Base-by-base conservation (phyloP, 345 rosid species). In the Eucalyptus albens region DNA sequence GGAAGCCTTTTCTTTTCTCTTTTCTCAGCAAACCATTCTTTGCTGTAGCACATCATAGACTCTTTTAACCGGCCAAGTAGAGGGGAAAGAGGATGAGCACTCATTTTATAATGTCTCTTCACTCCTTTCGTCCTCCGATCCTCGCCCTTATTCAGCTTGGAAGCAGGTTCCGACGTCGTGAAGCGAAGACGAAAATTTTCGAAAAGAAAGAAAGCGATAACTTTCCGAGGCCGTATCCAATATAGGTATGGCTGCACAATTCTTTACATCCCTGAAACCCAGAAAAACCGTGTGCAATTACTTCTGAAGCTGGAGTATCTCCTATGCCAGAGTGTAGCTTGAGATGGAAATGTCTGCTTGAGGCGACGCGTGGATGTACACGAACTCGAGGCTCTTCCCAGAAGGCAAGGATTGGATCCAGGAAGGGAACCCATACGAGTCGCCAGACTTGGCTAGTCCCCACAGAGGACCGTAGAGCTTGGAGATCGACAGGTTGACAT, bases 41-140 rank as follows among this genome's bases (percentile, higher is more conserved):
- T 91, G 69, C 88, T 87, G 69, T 56, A 26, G 49, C 29, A 40
- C 42, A 31, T 22, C n/a, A 9, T 44, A n/a, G 81, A 33, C 56
- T 16, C 81, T 88, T 81, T 62, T 90, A 37, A 7, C 83, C 47
- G 47, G 83, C 47, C 27, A 77, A 9, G 91, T 87, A 87, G 96
- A 93, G 95, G 95, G 92, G 96, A 96, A 95, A 98, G 99, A 96
- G 99, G 99, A 98, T 97, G 99, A 98, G 98, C 99, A 96, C 97
- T 92, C 55, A n/a, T 21, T 87, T 51, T 45, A 17, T 13, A 90
- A 50, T 37, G 96, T 96, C 98, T 94, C 97, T 94, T 96, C 98
- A 44, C 97, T 93, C 95, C 94, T 95, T 95, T 94, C 97, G 21
- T 91, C 95, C 96, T 91, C 93, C 91, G 42, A 89, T 40, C 91